Evolutionary conservation across 805 yeast genomes (phyloP), one percentile per base, ranked within the genome.

Genomic region (Sugiyamaella smithiae): DNA sequence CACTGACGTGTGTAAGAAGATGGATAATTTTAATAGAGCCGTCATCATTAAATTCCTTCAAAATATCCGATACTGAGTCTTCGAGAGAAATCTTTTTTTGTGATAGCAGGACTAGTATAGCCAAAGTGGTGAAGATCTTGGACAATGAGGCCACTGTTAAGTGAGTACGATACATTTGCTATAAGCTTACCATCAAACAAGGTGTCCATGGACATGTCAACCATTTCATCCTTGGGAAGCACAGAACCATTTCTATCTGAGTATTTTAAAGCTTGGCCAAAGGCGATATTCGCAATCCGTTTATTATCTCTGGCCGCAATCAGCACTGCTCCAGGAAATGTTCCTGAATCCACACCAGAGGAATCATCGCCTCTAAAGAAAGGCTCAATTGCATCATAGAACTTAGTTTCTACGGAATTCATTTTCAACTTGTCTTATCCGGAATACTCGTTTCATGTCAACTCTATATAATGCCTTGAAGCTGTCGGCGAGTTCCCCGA

Each of bases 111-210:
- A 43, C 45, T 35, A 54, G 32, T 6, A 45, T 44, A 7, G 52
- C 53, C 3, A 53, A 14, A 7, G 56, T 53, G 5, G 56, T 53
- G 43, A 46, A 53, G 22, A 53, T 42, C 43, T 53, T 53, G 31
- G 52, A 32, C 11, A 53, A 19, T 4, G 45, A 40, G 12, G 50
- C 48, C 28, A 50, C 29, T 35, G 9, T 19, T 4, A n/a, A n/a
- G 16, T 16, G 11, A 11, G 9, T 26, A 26, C 11, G 11, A 8
- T 7, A 26, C 29, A 19, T 14, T 19, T 11, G 38, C 22, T 7
- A 5, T 16, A 14, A 19, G 16, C 22, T 6, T 19, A 35, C 38
- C 22, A 24, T 52, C 56, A 28, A 43, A 52, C 8, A 52, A 45
- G 22, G 51, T 42, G 37, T 49, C 43, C 22, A 22, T 25, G 5